Evolutionary conservation across 768 basidiomycete species (phyloP), one percentile per base, ranked within the genome.

Genomic region (Lentinus tigrinus): DNA sequence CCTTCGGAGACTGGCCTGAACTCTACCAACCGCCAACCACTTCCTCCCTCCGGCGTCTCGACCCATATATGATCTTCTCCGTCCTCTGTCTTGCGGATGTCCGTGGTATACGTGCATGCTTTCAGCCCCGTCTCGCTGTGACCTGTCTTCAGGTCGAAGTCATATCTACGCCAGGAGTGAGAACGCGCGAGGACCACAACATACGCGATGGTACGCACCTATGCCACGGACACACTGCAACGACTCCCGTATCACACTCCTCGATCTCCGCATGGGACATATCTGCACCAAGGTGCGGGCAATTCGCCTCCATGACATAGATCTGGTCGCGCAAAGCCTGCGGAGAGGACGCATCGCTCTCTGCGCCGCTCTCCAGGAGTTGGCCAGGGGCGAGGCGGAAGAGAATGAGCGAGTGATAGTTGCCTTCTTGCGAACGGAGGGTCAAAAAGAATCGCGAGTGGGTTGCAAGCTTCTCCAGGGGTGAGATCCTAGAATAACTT

Each of bases 201-300:
- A 16, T 11, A 48, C 5, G 3, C 9, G 4, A 16, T 9, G 9
- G 14, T 26, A 49, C 57, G 8, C 47, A 84, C 86, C 85, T 77
- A 69, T 89, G 87, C 87, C 88, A 90, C 2, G 88, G 88, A 70
- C 88, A 90, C 11, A 89, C 88, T 10, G 84, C 84, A 2, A 89
- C 82, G 3, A 82, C 62, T 19, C 81, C 79, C 13, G 71, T 73
- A 48, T 85, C 85, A 59, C 79, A 85, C 51, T 78, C 84, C 65
- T 89, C 88, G n/a, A 89, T 88, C 39, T 89, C 88, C 1, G 88
- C 89, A 74, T 91, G 88, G 14, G 85, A 87, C 71, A 91, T 77
- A 54, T 91, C 89, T 21, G 89, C 89, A 3, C 89, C 89, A 8
- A 91, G 78, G 73, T 93, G 91, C 4, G 90, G 90, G 69, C 90